Evolutionary conservation across 2,329 filamentous ascomycete species (phyloP).

Genomic region (Fusarium haematococcum): DNA sequence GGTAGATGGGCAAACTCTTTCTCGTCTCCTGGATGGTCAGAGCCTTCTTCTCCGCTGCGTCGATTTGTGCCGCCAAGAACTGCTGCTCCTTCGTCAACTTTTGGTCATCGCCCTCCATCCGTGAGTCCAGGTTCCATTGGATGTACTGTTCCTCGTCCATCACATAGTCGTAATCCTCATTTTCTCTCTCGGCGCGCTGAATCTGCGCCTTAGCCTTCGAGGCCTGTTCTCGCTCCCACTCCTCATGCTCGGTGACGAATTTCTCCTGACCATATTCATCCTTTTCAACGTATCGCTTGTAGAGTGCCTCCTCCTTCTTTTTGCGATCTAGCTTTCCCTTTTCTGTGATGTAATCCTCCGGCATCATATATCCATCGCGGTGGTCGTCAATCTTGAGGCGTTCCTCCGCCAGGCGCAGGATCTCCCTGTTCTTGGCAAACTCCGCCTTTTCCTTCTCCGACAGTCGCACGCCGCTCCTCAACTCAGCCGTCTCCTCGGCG

Average conservation of each 20-base stretch:
- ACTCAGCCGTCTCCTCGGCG: constrained; percentile 84
- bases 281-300: constrained; percentile 88
- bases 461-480: constrained; percentile 79
- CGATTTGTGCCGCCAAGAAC: constrained; percentile 82
- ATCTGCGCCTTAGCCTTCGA: constrained; percentile 91
- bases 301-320: constrained; percentile 89
- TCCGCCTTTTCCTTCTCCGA: constrained; percentile 85
- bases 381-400: constrained; percentile 90
- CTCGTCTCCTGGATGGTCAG: constrained; percentile 91
- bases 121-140: constrained; percentile 82
- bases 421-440: constrained; percentile 88
- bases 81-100: constrained; percentile 82
- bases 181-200: constrained; percentile 76
- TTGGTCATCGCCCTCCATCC: constrained; percentile 77
- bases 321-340: constrained; percentile 89
- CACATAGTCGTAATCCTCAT: constrained; percentile 92
- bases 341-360: constrained; percentile 94
- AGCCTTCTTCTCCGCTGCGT: constrained; percentile 89
- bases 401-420: constrained; percentile 85
- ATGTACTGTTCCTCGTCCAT: constrained; percentile 91
- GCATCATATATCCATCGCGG: constrained; percentile 90
- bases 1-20: constrained; percentile 90
- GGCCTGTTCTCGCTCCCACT: constrained; percentile 94
- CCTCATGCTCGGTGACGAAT: constrained; percentile 92
- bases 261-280: constrained; percentile 90